Base-by-base conservation (phyloP, 2,329 filamentous ascomycete genomes). In the Cladophialophora yegresii region DNA sequence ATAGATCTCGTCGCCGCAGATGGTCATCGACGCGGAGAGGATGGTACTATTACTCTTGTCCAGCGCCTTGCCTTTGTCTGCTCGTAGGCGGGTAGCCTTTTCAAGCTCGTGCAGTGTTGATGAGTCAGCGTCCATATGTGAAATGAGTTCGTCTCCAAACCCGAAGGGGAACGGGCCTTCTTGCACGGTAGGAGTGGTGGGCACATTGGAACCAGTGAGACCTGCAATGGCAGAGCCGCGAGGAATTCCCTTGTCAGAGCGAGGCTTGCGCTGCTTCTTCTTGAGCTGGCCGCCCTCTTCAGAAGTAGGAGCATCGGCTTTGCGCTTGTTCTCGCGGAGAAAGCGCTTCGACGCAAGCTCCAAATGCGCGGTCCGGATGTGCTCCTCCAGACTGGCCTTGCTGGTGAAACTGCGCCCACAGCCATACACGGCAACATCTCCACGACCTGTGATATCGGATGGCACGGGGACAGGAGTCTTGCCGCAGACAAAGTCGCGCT, bases 291-390 rank as follows among this genome's bases (percentile, higher is more conserved):
- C 23, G 69, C 72, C 40, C 28, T 55, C 51, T 8, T 66, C 66
- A 63, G 74, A 50, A 50, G 16, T n/a, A 43, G 47, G 47, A n/a
- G 23, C 23, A 16, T 16, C 74, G 65, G 76, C 74, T 72, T 78
- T 78, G 67, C 76, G 73, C 68, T 80, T 78, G 69, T 64, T 69
- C 77, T 76, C 64, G 73, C 71, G 56, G 75, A 73, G 72, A 70
- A 73, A 77, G 54, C 73, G 77, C 63, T 74, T 74, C 63, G 77
- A 78, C 10, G 75, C 72, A 77, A 85, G 78, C n/a, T 87, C 86
- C 28, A 96, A 80, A 75, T 98, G 93, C 23, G 91, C 85, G 54
- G 89, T 92, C 22, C 91, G 87, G 51, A 97, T 83, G 74, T 98
- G 93, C 69, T 95, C 89, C 75, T 93, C 90, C 0, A 97, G 83